Conservation (phyloP, 2,329 filamentous ascomycete genomes). For the Hymenoscyphus repandus region DNA sequence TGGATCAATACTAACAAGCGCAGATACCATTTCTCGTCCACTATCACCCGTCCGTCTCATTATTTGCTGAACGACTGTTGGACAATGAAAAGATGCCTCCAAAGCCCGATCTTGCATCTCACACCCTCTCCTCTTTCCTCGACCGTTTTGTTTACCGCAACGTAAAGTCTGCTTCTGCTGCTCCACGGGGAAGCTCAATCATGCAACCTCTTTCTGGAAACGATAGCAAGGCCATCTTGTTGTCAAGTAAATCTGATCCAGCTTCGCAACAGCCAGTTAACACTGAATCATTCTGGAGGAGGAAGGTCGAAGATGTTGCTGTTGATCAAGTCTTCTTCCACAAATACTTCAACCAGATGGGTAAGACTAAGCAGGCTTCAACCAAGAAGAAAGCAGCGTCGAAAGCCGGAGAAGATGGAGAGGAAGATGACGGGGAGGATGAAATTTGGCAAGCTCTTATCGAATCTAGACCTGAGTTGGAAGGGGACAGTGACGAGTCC, state of each 20-base stretch:
- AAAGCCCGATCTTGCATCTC: conserved; percentile 85
- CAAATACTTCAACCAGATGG: conserved; percentile 80
- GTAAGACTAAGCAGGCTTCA: conserved; percentile 54
- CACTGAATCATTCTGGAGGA: conserved; percentile 83
- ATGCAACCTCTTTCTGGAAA: conserved; percentile 85
- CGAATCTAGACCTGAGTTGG: conserved; percentile 71
- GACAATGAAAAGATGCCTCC: conserved; percentile 65
- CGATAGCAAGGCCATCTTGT: conserved; percentile 54
- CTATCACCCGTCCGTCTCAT: conserved; percentile 87
- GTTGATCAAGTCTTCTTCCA: conserved; percentile 98
- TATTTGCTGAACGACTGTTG: conserved; percentile 72
- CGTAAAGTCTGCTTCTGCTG: conserved; percentile 62
- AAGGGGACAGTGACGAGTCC: conserved; percentile 52
- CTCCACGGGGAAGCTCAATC: conserved; percentile 75
- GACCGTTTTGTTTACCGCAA: conserved; percentile 99
- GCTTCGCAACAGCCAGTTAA: conserved; percentile 65
- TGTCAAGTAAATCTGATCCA: conserved; percentile 41
- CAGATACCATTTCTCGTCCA: conserved; percentile 66
- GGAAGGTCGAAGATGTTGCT: conserved; percentile 80
- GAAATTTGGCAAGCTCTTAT: conserved; percentile 92
- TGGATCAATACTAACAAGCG: conserved; percentile 10
- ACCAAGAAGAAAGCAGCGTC: conserved; percentile 51
- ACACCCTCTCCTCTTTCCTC: conserved; percentile 90
- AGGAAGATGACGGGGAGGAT: conserved; percentile 61
- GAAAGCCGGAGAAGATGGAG: conserved; percentile 39